These are phyloP conservation scores for Mycena galopus DNA, from an alignment of 768 basidiomycete species.

Conservation along the genomic window DNA sequence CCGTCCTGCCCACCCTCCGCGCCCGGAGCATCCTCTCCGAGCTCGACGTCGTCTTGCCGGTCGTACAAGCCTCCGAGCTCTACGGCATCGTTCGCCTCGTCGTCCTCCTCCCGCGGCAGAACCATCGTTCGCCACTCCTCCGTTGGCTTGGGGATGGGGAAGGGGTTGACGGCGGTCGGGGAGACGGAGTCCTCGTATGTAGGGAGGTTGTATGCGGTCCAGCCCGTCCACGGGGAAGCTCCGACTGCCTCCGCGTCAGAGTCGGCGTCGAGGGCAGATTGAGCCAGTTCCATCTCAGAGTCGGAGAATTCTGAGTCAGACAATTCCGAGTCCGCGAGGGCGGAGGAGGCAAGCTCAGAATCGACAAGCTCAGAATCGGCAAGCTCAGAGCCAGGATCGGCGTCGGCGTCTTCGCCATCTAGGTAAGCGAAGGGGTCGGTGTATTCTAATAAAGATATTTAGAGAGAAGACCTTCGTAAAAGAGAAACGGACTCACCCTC, in stretches of 20 bases:
- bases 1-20: background rate
- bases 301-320: background rate
- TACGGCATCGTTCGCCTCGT: background rate
- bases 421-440: background rate
- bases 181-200: constrained; percentile 25
- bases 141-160: constrained; percentile 8
- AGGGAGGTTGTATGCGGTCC: constrained; percentile 50
- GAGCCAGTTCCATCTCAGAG: background rate
- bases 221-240: constrained; percentile 49
- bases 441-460: background rate
- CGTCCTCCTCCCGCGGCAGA: constrained; percentile 4
- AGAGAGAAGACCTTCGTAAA: background rate
- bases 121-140: constrained; percentile 10
- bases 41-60: background rate
- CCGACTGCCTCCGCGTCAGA: background rate
- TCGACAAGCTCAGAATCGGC: background rate
- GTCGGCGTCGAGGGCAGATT: background rate
- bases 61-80: background rate
- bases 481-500: background rate
- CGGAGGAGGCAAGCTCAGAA: background rate
- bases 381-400: background rate
- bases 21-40: background rate
- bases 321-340: background rate
- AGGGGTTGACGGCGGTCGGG: constrained; percentile 7
- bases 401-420: background rate